phyloP scores from a whole-genome alignment of 2,329 filamentous ascomycete genomes.

The Triangularia setosa region DNA sequence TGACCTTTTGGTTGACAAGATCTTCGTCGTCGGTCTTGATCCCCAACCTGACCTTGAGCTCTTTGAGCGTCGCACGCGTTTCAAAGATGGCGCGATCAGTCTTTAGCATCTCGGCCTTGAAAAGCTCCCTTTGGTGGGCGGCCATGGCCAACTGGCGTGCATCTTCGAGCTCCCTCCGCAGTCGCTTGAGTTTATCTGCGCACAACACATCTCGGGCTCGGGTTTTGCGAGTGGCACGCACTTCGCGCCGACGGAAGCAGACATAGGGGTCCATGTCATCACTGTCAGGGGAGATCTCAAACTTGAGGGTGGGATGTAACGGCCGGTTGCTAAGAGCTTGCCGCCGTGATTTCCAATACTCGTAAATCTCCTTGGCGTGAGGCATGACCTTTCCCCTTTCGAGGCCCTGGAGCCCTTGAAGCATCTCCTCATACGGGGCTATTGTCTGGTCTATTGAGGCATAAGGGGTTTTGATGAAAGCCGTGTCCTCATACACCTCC shows the following conservation, averaged over 20 bases:
- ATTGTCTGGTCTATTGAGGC: conserved; percentile 86
- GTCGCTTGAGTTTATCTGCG: conserved; percentile 87
- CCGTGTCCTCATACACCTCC: conserved; percentile 89
- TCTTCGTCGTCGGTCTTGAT: conserved; percentile 95
- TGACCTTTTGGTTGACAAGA: conserved; percentile 87
- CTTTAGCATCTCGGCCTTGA: conserved; percentile 72
- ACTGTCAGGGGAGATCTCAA: conserved; percentile 88
- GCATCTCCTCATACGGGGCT: conserved; percentile 72
- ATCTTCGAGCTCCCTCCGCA: conserved; percentile 87
- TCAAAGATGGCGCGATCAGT: conserved; percentile 78
- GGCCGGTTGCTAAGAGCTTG: conserved; percentile 63
- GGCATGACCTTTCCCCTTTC: conserved; percentile 44
- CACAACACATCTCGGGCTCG: conserved; percentile 89
- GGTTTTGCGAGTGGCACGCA: conserved; percentile 91
- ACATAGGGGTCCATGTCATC: conserved; percentile 97
- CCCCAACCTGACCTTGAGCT: conserved; percentile 80
- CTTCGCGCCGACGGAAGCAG: conserved; percentile 92
- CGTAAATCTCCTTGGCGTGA: conserved; percentile 75
- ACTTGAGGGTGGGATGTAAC: conserved; percentile 78
- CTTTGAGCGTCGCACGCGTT: conserved; percentile 75
- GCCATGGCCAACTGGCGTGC: conserved; percentile 75
- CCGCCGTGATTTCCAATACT: conserved; percentile 79
- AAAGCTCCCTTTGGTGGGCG: conserved; percentile 73
- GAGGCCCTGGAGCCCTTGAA: conserved; percentile 58
- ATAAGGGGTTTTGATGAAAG: conserved; percentile 78